A percentile compares a stretch with the other conserved stretches of the same genome.
These are phyloP conservation scores for Rhododendron vialii DNA, from an alignment of 148 eudicot species.

Conservation along the genomic window DNA sequence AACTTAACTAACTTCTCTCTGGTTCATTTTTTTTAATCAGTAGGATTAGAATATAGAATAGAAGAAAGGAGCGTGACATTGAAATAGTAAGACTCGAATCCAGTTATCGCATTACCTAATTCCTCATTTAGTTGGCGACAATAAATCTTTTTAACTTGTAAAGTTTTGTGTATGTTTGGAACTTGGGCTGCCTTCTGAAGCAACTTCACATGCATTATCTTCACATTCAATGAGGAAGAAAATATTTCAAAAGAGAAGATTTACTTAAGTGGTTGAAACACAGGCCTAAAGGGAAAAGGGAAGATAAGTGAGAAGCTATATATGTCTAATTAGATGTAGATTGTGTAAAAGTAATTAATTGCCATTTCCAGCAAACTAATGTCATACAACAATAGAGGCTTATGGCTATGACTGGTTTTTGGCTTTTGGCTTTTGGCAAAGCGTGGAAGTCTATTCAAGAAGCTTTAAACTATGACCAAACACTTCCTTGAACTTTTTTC, in stretches of 20 bases:
- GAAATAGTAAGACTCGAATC: neutral
- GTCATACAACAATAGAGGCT: neutral
- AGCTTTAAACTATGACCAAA: neutral
- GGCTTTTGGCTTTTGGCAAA: neutral
- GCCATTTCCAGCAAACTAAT: constrained; percentile 1
- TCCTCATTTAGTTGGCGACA: neutral
- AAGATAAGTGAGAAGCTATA: neutral
- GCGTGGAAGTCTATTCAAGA: neutral
- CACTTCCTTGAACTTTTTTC: neutral
- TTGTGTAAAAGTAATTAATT: neutral
- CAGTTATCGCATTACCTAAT: neutral
- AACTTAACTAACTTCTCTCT: too few species aligned
- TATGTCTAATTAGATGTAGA: neutral
- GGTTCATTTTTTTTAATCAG: too few species aligned
- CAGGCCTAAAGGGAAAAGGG: neutral
- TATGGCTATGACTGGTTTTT: neutral
- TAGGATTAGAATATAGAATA: too few species aligned
- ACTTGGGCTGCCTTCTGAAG: neutral
- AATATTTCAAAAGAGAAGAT: neutral
- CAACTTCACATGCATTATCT: neutral
- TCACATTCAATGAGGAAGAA: neutral
- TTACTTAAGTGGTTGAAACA: neutral
- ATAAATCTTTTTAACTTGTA: neutral
- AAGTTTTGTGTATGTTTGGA: neutral
- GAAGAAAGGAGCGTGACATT: too few species aligned